These are phyloP conservation scores for Candida railenensis DNA, from an alignment of 805 yeast species.

Conservation along the genomic window DNA sequence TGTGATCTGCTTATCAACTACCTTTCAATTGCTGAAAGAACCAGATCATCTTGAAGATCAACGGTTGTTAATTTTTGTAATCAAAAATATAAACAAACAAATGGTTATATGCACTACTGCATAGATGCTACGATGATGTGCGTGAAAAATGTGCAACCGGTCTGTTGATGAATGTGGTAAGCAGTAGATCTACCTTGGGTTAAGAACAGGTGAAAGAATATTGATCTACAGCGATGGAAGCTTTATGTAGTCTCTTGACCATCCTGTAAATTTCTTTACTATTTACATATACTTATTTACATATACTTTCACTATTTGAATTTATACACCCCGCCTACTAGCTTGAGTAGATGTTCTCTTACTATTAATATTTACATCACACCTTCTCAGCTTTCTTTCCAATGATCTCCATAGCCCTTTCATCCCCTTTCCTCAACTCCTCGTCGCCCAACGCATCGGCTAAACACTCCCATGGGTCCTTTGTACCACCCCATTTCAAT, in stretches of 20 bases:
- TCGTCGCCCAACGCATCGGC: conserved; percentile 74
- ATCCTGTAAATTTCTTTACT: no score
- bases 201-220: no score
- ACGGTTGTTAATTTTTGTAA: background rate
- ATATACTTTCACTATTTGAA: no score
- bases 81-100: conserved; percentile 1
- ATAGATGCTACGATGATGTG: background rate
- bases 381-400: conserved; percentile 7
- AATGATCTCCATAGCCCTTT: conserved; percentile 59
- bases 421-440: conserved; percentile 63
- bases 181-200: no score
- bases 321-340: no score
- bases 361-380: no score
- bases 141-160: no score
- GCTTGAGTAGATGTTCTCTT: no score
- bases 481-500: conserved; percentile 90
- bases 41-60: background rate
- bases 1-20: background rate
- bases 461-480: conserved; percentile 84
- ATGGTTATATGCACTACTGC: background rate
- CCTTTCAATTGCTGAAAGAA: background rate
- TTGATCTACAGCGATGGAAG: no score
- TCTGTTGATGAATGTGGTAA: no score
- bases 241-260: no score
- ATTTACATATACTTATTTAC: no score